Evolutionary conservation across 2,329 filamentous ascomycete genomes (phyloP), one percentile per base, ranked within the genome.

Genomic region (Colletotrichum costaricense): DNA sequence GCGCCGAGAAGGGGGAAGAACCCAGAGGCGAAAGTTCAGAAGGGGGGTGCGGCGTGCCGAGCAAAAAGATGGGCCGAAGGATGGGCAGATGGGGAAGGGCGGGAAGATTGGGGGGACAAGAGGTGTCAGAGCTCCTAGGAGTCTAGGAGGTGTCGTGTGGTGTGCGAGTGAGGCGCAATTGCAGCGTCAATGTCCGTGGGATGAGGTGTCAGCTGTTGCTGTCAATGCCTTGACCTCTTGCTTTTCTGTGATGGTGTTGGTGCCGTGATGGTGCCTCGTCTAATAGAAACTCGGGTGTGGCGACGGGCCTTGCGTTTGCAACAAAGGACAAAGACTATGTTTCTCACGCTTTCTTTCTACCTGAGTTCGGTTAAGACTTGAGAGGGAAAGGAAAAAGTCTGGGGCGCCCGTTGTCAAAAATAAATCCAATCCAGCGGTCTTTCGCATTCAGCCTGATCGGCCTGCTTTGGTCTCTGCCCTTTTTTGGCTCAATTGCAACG

Each of bases 41-140:
- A 26, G 28, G 30, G 28, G 38, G n/a, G 46, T n/a, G 55, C 38
- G 30, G 38, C 30, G 24, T 38, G 35, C 8, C 62, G 35, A 72
- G 38, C 57, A 26, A 72, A 49, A 56, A 67, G 55, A 69, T 72
- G 69, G 57, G 26, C 28, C 58, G 52, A 60, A 64, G 69, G 66
- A 69, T 46, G 59, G 54, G 59, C 30, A 54, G 55, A 73, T 67
- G 54, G 68, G 68, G 68, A 72, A 67, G 57, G 35, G 68, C 58
- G 68, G 38, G 42, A 74, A 7, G 68, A 63, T 66, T 66, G 68
- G 67, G 57, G 65, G 67, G 63, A 70, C 60, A 52, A 72, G 62
- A 68, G n/a, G 72, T 67, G 60, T 73, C 67, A 70, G 59, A 70
- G 59, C 66, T 56, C 69, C 69, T 16, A 26, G 16, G 70, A 59